Evolutionary conservation across 495 filamentous ascomycete species (phyloP).

Genomic region (Neurospora tetraspora): DNA sequence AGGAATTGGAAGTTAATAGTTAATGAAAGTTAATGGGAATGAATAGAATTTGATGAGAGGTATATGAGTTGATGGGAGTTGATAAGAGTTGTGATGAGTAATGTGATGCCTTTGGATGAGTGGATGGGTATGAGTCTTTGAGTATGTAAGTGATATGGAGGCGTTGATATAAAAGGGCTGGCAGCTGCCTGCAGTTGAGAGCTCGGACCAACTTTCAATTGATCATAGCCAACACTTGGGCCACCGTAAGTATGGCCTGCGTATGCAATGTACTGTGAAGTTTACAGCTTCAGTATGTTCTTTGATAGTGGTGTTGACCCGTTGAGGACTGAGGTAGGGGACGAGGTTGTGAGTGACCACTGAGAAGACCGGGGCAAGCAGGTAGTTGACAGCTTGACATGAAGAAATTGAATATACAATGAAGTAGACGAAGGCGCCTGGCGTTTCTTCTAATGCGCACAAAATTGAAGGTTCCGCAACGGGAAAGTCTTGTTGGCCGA

Average conservation of each 20-base stretch:
- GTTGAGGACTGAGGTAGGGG: background rate
- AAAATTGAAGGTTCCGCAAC: background rate
- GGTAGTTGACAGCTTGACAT: background rate
- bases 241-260: background rate
- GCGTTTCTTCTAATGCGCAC: background rate
- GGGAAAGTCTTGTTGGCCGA: background rate
- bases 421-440: background rate
- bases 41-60: too few relatives aligned
- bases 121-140: too few relatives aligned
- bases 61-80: too few relatives aligned
- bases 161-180: too few relatives aligned
- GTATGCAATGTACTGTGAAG: background rate
- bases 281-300: background rate
- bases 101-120: too few relatives aligned
- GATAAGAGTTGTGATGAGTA: too few relatives aligned
- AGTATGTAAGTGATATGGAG: too few relatives aligned
- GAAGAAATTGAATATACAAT: background rate
- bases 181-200: too few relatives aligned
- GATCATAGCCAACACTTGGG: too few relatives aligned
- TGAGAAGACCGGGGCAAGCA: background rate
- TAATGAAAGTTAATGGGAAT: too few relatives aligned
- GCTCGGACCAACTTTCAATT: too few relatives aligned
- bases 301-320: background rate
- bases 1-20: too few relatives aligned
- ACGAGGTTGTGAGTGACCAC: background rate